Conservation (phyloP, 371 early-diverging fungal species). For the Smittium culicis region DNA sequence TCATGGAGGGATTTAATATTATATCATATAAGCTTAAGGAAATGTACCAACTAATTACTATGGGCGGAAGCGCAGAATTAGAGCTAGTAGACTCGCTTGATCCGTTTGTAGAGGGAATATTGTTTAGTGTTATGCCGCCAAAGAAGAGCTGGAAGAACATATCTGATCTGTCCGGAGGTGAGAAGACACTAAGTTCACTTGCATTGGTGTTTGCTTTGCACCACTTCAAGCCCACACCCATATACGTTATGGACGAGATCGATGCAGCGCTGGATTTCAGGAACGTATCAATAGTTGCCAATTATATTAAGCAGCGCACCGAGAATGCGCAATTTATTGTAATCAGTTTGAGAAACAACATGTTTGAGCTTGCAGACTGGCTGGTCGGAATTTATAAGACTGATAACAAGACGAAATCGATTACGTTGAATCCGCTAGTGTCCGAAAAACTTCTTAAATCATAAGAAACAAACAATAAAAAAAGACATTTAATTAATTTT, state of each 20-base stretch:
- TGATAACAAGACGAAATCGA: constrained; percentile 71
- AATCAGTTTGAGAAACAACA: constrained; percentile 97
- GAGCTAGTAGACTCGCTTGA: constrained; percentile 99
- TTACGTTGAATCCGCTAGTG: constrained; percentile 55
- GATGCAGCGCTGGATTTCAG: constrained; percentile 99
- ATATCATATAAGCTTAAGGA: constrained; percentile 95
- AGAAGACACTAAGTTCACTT: constrained; percentile 97
- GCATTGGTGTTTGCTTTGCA: constrained; percentile 99
- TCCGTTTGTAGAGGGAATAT: constrained; percentile 98
- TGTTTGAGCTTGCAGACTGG: constrained; percentile 98
- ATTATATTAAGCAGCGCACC: constrained; percentile 97
- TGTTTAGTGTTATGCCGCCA: constrained; percentile 99
- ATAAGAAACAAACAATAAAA: too few relatives aligned
- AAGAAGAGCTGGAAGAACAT: constrained; percentile 99
- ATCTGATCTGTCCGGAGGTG: constrained; percentile 97
- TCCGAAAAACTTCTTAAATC: constrained; percentile 15
- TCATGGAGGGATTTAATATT: constrained; percentile 90
- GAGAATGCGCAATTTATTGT: constrained; percentile 98
- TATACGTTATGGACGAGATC: constrained; percentile 99
- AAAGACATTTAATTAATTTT: too few relatives aligned
- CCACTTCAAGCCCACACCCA: constrained; percentile 96
- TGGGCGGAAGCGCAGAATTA: constrained; percentile 99
- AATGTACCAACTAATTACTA: constrained; percentile 99
- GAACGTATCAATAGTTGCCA: constrained; percentile 98
- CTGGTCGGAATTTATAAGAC: constrained; percentile 99